Percentiles rank a stretch among this genome's conserved stretches.
Evolutionary conservation across 768 basidiomycete species (phyloP).

Genomic region (Russula lepida): DNA sequence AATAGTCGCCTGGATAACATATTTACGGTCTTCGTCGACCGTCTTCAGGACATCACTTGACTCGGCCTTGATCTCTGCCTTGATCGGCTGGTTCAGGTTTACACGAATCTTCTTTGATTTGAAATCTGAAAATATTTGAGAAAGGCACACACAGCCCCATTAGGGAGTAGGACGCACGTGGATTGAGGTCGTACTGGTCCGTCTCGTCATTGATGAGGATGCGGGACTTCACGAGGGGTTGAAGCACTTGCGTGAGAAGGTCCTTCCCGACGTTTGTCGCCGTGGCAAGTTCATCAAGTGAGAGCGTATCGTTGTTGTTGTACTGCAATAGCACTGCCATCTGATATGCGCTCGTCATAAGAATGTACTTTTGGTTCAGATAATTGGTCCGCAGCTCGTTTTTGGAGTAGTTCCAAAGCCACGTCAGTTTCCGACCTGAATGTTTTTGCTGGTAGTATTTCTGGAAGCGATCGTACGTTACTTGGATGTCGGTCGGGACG

Average conservation of each 20-base stretch:
- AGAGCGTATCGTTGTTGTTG: slow-evolving; percentile 84
- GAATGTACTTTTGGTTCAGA: slow-evolving; percentile 88
- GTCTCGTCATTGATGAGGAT: slow-evolving; percentile 81
- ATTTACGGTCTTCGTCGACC: slow-evolving; percentile 95
- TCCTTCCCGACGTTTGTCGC: slow-evolving; percentile 81
- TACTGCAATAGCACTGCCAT: slow-evolving; percentile 92
- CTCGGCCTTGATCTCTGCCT: slow-evolving; percentile 90
- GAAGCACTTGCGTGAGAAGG: slow-evolving; percentile 61
- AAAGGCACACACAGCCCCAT: neutral
- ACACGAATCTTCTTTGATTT: slow-evolving; percentile 92
- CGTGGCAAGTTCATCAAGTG: slow-evolving; percentile 65
- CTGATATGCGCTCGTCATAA: slow-evolving; percentile 93
- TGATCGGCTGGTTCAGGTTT: slow-evolving; percentile 86
- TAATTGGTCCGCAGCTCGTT: slow-evolving; percentile 94
- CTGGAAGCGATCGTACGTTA: slow-evolving; percentile 86
- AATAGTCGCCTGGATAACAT: slow-evolving; percentile 90
- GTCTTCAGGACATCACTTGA: slow-evolving; percentile 83
- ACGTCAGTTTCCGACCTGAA: slow-evolving; percentile 89
- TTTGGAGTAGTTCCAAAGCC: slow-evolving; percentile 98
- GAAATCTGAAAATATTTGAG: slow-evolving; percentile 45
- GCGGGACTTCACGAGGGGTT: slow-evolving; percentile 66
- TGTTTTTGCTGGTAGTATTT: slow-evolving; percentile 92
- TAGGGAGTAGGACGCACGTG: slow-evolving; percentile 36
- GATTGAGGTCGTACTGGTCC: slow-evolving; percentile 89
- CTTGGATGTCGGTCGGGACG: slow-evolving; percentile 79